phyloP scores from a whole-genome alignment of 1,139 yeast genomes.

The Geotrichum europaeum region DNA sequence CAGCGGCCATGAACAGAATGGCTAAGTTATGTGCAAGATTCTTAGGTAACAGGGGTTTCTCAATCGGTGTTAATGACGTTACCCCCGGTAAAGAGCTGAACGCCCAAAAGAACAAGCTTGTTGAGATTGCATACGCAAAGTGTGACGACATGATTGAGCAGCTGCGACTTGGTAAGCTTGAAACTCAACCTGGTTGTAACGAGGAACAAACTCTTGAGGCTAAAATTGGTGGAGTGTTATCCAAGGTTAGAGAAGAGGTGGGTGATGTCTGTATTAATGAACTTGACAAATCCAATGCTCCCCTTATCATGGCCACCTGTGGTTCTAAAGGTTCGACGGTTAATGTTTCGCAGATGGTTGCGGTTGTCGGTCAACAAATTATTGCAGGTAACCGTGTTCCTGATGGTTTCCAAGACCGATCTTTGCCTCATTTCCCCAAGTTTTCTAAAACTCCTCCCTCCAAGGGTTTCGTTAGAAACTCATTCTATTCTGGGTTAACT shows the following conservation, averaged over 20 bases:
- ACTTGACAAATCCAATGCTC: slow-evolving; percentile 86
- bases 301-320: slow-evolving; percentile 97
- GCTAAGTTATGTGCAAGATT: slow-evolving; percentile 94
- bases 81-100: slow-evolving; percentile 83
- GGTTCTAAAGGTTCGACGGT: slow-evolving; percentile 98
- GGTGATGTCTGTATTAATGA: slow-evolving; percentile 96
- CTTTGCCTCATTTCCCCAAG: slow-evolving; percentile 94
- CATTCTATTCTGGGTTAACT: slow-evolving; percentile 85
- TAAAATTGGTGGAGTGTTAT: slow-evolving; percentile 88
- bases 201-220: slow-evolving; percentile 98
- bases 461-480: slow-evolving; percentile 94
- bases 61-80: slow-evolving; percentile 96
- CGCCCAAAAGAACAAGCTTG: slow-evolving; percentile 76
- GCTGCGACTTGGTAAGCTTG: slow-evolving; percentile 80
- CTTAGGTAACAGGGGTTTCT: slow-evolving; percentile 91
- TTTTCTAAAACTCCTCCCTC: slow-evolving; percentile 96
- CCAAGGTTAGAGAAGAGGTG: slow-evolving; percentile 97
- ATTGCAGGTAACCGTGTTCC: slow-evolving; percentile 99
- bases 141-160: slow-evolving; percentile 86
- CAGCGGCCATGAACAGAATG: slow-evolving; percentile 96
- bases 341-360: slow-evolving; percentile 99
- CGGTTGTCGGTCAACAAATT: slow-evolving; percentile 99
- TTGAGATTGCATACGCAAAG: slow-evolving; percentile 82
- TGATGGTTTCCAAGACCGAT: slow-evolving; percentile 98
- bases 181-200: slow-evolving; percentile 98